A percentile compares a stretch with the other conserved stretches of the same genome.
These are phyloP conservation scores for Lipomyces starkeyi DNA, from an alignment of 805 yeast genomes.

Conservation along the genomic window DNA sequence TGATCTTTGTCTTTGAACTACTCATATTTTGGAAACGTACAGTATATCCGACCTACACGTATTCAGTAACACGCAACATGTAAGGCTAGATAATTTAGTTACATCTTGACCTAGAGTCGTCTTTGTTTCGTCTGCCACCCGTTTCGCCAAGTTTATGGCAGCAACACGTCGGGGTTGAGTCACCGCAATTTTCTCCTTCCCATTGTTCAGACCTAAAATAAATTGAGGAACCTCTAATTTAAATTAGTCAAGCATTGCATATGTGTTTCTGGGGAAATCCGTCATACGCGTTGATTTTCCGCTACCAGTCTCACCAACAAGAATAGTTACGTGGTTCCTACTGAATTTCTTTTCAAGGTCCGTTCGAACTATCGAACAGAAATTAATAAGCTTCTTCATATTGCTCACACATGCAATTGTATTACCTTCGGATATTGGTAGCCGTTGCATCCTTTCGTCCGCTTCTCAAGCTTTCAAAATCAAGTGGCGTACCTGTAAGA, in stretches of 20 bases:
- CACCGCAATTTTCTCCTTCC: slow-evolving; percentile 72
- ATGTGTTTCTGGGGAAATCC: background rate
- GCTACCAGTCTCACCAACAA: slow-evolving; percentile 97
- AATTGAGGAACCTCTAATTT: slow-evolving; percentile 78
- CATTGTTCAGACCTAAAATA: slow-evolving; percentile 56
- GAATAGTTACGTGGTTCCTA: slow-evolving; percentile 69
- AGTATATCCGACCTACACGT: slow-evolving; percentile 70
- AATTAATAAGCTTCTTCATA: background rate
- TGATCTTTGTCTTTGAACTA: slow-evolving; percentile 66
- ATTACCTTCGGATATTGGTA: slow-evolving; percentile 18
- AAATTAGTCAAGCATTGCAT: background rate
- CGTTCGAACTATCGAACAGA: background rate
- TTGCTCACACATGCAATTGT: background rate
- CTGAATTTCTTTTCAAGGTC: slow-evolving; percentile 52
- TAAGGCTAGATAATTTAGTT: background rate
- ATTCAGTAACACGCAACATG: background rate
- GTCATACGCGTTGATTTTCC: slow-evolving; percentile 84
- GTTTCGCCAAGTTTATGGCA: slow-evolving; percentile 88
- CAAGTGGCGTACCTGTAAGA: background rate
- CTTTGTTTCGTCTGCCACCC: slow-evolving; percentile 91
- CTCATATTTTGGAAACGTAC: slow-evolving; percentile 86
- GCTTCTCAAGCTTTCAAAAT: background rate
- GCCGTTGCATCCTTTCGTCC: slow-evolving; percentile 4
- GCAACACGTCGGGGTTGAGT: slow-evolving; percentile 99
- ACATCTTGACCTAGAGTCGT: slow-evolving; percentile 73